Evolutionary conservation across 805 yeast genomes (phyloP).

Genomic region (Saccharomyces mikatae): DNA sequence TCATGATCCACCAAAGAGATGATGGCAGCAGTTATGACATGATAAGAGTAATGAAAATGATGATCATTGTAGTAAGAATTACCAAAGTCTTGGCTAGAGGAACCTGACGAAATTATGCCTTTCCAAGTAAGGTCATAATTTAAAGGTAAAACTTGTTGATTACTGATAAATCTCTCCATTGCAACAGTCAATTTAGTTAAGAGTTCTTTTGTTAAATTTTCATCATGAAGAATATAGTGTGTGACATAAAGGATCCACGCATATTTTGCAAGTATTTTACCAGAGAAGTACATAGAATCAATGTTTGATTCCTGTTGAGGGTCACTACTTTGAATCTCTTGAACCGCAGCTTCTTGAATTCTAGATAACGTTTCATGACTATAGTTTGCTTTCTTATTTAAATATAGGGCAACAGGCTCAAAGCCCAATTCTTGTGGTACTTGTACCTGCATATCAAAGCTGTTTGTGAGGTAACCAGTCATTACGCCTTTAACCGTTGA

Average conservation of each 20-base stretch:
- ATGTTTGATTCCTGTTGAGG: constrained; percentile 37
- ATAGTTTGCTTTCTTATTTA: constrained; percentile 24
- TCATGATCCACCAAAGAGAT: constrained; percentile 47
- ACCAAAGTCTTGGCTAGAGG: constrained; percentile 57
- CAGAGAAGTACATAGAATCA: constrained; percentile 86
- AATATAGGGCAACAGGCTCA: constrained; percentile 35
- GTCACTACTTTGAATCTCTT: constrained; percentile 21
- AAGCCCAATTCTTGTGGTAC: constrained; percentile 41
- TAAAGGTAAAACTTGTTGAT: constrained; percentile 65
- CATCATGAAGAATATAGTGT: constrained; percentile 55
- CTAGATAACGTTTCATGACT: constrained; percentile 23
- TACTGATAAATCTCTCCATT: constrained; percentile 56
- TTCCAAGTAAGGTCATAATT: constrained; percentile 73
- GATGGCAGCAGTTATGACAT: constrained; percentile 62
- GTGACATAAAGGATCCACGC: constrained; percentile 77
- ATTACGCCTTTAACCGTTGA: constrained; percentile 46
- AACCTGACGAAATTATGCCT: constrained; percentile 67
- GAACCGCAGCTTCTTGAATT: constrained; percentile 30
- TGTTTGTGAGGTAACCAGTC: constrained; percentile 37
- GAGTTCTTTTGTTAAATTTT: constrained; percentile 40
- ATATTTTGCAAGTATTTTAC: constrained; percentile 81
- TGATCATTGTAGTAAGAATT: constrained; percentile 67
- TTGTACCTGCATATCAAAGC: constrained; percentile 35
- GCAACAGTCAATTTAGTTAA: constrained; percentile 59
- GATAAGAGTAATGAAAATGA: constrained; percentile 72